phyloP scores from a whole-genome alignment of 371 early-diverging fungal species.

The Phascolomyces articulosus region DNA sequence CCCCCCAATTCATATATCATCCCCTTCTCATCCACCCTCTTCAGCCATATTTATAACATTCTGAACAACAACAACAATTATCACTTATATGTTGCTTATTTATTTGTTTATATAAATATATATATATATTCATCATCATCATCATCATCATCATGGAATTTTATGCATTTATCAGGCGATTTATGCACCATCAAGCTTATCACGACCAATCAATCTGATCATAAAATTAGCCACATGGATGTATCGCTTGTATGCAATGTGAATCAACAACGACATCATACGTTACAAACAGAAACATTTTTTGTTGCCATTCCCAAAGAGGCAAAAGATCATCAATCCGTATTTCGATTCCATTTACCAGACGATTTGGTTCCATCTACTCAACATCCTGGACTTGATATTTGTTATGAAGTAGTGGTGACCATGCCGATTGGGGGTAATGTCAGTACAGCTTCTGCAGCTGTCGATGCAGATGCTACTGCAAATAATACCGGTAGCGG shows the following conservation, averaged over 20 bases:
- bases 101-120: no score
- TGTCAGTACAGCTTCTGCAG: constrained; percentile 14
- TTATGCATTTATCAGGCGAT: constrained; percentile 32
- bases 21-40: no score
- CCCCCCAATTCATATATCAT: no score
- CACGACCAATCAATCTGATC: constrained; percentile 37
- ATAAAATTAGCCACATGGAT: constrained; percentile 39
- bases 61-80: no score
- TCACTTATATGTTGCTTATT: no score
- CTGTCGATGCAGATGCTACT: constrained; percentile 10
- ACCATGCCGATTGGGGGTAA: constrained; percentile 21
- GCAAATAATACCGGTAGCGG: constrained; percentile 4
- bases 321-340: constrained; percentile 31
- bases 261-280: constrained; percentile 24
- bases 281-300: constrained; percentile 29
- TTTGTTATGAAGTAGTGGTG: constrained; percentile 31
- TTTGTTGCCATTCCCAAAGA: constrained; percentile 39
- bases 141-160: neutral
- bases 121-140: no score
- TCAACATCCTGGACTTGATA: constrained; percentile 29
- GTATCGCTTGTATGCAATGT: constrained; percentile 27
- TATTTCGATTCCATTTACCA: constrained; percentile 38
- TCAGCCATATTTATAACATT: no score
- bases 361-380: constrained; percentile 32
- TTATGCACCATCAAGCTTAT: constrained; percentile 38